Evolutionary conservation across 202 grass and related monocot species (phyloP).

Genomic region (Schoenoplectus tabernaemontani): DNA sequence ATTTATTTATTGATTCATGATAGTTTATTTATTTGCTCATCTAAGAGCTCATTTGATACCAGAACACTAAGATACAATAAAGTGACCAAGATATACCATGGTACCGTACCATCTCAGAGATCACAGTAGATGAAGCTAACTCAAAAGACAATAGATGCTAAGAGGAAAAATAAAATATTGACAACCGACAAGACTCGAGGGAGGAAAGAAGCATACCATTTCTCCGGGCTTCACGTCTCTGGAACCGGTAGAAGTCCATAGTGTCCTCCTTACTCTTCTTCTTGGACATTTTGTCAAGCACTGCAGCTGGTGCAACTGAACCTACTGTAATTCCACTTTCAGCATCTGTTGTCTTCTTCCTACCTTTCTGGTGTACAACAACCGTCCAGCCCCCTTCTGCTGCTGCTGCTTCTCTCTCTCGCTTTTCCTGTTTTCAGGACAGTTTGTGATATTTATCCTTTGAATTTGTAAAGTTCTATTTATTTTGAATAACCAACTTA

Average conservation of each 20-base stretch:
- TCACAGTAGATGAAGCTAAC: background rate
- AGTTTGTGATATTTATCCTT: background rate
- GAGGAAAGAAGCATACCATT: conserved; percentile 42
- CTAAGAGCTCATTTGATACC: background rate
- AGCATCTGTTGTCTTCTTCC: conserved; percentile 86
- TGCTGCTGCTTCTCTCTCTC: conserved; percentile 56
- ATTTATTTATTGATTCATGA: background rate
- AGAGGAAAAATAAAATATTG: background rate
- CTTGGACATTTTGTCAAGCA: conserved; percentile 76
- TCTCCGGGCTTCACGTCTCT: conserved; percentile 68
- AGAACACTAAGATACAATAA: background rate
- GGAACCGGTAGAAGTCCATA: conserved; percentile 74
- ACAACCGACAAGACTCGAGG: background rate
- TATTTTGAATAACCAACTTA: background rate
- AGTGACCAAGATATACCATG: background rate
- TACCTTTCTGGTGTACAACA: conserved; percentile 83
- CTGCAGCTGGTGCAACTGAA: conserved; percentile 67
- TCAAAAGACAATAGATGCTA: background rate
- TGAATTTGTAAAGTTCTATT: background rate
- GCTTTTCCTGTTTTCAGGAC: conserved; percentile 58
- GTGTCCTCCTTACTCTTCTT: conserved; percentile 76
- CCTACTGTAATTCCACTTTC: conserved; percentile 85
- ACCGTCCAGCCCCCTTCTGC: conserved; percentile 97
- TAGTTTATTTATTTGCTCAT: background rate
- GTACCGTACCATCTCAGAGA: background rate